A percentile compares a stretch with the other conserved stretches of the same genome.
phyloP scores from a whole-genome alignment of 2,329 filamentous ascomycete genomes.

The Colletotrichum higginsianum region DNA sequence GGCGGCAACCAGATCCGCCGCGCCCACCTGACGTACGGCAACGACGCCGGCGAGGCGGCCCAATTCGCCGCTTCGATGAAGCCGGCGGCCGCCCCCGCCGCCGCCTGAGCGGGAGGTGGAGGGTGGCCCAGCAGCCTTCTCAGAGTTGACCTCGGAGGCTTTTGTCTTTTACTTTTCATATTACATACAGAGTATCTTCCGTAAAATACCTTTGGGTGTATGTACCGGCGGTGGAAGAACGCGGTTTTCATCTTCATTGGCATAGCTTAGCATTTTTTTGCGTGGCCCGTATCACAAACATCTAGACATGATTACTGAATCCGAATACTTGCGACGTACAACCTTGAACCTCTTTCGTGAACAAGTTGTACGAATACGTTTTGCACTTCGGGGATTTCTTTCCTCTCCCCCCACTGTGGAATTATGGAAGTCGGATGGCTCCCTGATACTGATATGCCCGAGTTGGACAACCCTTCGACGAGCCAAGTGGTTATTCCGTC shows the following conservation, averaged over 20 bases:
- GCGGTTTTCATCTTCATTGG: constrained; percentile 1
- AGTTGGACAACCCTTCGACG: too few relatives aligned
- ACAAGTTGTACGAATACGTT: too few relatives aligned
- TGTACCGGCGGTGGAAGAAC: background rate
- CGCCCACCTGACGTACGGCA: constrained; percentile 48
- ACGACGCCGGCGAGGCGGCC: constrained; percentile 49
- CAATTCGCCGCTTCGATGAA: constrained; percentile 37
- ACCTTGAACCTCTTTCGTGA: background rate
- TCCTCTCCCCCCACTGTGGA: too few relatives aligned
- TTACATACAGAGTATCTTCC: constrained; percentile 2
- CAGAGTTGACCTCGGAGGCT: constrained; percentile 36
- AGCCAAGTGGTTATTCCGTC: too few relatives aligned
- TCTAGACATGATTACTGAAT: constrained; percentile 5
- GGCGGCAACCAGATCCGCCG: constrained; percentile 48
- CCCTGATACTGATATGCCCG: too few relatives aligned
- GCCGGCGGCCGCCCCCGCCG: constrained; percentile 2
- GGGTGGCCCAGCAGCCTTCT: constrained; percentile 2
- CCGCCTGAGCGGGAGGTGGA: background rate
- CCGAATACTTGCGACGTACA: background rate
- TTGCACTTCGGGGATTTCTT: too few relatives aligned
- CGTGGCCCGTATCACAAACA: constrained; percentile 18
- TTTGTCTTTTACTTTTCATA: background rate
- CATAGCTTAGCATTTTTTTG: constrained; percentile 37
- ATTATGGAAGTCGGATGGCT: too few relatives aligned
- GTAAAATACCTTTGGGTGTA: background rate